phyloP scores from a whole-genome alignment of 2,329 filamentous ascomycete species.

The Colletotrichum kahawae region DNA sequence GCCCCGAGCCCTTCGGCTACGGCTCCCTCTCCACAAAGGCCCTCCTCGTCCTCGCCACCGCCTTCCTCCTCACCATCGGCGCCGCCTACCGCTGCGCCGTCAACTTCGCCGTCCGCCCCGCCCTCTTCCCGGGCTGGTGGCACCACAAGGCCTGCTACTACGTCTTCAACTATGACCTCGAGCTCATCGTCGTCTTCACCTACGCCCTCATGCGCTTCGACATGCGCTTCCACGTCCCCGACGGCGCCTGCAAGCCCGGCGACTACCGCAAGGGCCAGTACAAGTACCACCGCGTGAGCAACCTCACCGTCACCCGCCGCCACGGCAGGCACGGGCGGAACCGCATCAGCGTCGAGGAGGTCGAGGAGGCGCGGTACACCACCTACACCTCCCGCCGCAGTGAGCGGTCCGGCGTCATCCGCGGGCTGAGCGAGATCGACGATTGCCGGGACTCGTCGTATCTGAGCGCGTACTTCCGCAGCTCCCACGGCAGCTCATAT shows the following conservation, averaged over 20 bases:
- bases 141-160: slow-evolving; percentile 78
- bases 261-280: slow-evolving; percentile 42
- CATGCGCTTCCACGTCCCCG: slow-evolving; percentile 64
- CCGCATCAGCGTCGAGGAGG: slow-evolving; percentile 23
- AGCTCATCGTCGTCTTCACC: slow-evolving; percentile 71
- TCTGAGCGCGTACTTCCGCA: background rate
- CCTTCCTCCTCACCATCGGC: slow-evolving; percentile 68
- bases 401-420: slow-evolving; percentile 17
- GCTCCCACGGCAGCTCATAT: background rate
- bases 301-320: background rate
- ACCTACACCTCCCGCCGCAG: slow-evolving; percentile 28
- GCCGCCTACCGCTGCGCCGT: slow-evolving; percentile 72
- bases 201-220: slow-evolving; percentile 76
- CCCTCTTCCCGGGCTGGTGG: slow-evolving; percentile 66
- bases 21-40: slow-evolving; percentile 73
- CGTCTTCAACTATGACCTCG: slow-evolving; percentile 77
- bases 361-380: slow-evolving; percentile 21
- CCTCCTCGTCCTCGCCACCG: slow-evolving; percentile 63
- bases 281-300: slow-evolving; percentile 15
- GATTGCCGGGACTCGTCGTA: background rate
- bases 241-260: slow-evolving; percentile 67
- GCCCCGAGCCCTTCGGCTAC: slow-evolving; percentile 58
- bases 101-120: slow-evolving; percentile 55
- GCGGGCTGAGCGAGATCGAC: background rate
- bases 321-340: background rate